Base-by-base conservation (phyloP, 441 rosid species). In the Biscutella laevigata region DNA sequence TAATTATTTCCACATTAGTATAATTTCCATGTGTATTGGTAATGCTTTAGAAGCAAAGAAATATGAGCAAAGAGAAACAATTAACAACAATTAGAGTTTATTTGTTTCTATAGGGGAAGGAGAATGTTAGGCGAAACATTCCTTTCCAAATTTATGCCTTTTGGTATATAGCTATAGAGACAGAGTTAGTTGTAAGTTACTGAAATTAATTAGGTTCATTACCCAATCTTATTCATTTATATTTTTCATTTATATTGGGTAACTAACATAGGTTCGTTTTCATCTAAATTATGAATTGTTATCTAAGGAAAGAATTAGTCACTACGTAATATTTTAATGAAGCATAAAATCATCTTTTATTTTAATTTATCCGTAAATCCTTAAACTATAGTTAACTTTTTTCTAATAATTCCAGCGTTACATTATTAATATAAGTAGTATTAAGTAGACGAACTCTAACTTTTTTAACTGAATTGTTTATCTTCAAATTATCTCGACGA, bases 21-120 rank as follows among this genome's bases (percentile, higher is more conserved):
- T 13, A 34, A 38, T 15, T 35, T 57, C 59, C 64, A 65, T 57
- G 47, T 36, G 64, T 57, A 32, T 49, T 49, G 57, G 63, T 30
- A 50, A 65, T 65, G 70, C 11, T 42, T 51, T 65, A 29, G 64
- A 65, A 65, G 70, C 70, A 66, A 66, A 66, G 64, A 36, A 58
- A 58, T 34, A 43, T 63, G 46, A 37, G 50, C 26, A 2, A 33
- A 33, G 27, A 26, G n/a, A n/a, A 17, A 3, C 20, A 14, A 14
- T 28, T 29, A 10, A 24, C 56, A 11, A 17, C 38, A 52, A 59
- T 22, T 24, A 66, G 59, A 50, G 49, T 2, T 15, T 34, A 20
- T 14, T n/a, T n/a, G 7, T 39, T 38, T 22, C 4, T 28, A 24
- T 46, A 34, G 24, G 40, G 24, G 11, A 39, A 32, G 50, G 2